Percentiles rank a stretch among this genome's conserved stretches.
These are phyloP conservation scores for Datisca glomerata DNA, from an alignment of 306 rosid species.

Conservation along the genomic window DNA sequence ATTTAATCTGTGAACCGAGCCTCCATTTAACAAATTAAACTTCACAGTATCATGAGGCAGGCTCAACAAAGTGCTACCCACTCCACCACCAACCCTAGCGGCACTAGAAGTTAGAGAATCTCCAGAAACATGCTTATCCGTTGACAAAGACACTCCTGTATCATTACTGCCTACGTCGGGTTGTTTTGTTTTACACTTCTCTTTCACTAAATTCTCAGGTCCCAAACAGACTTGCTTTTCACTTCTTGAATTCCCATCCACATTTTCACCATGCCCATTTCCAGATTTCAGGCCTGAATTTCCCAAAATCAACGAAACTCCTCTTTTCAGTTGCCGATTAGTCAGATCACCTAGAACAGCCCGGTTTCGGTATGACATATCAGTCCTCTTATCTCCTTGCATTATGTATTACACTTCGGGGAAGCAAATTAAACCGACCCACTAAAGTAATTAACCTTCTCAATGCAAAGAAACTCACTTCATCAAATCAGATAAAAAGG, in stretches of 20 bases:
- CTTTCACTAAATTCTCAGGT: constrained; percentile 15
- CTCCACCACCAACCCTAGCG: constrained; percentile 6
- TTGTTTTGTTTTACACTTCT: constrained; percentile 9
- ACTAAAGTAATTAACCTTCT: constrained; percentile 1
- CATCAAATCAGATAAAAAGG: background rate
- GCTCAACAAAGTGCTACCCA: constrained; percentile 1
- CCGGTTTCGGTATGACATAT: constrained; percentile 29
- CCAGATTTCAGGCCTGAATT: constrained; percentile 20
- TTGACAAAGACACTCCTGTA: constrained; percentile 3
- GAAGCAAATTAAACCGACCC: constrained; percentile 1
- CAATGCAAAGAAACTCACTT: constrained; percentile 5
- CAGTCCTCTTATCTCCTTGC: constrained; percentile 29
- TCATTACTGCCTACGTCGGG: constrained; percentile 6
- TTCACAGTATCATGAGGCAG: background rate
- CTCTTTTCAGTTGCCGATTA: constrained; percentile 41
- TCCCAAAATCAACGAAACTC: constrained; percentile 28
- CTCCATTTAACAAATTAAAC: constrained; percentile 8
- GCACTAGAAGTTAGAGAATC: constrained; percentile 19
- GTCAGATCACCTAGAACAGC: constrained; percentile 43
- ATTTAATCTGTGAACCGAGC: background rate
- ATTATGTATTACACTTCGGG: constrained; percentile 17
- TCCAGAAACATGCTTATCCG: constrained; percentile 16
- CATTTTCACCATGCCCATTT: constrained; percentile 4
- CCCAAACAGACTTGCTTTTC: constrained; percentile 26
- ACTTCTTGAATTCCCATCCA: constrained; percentile 13